Evolutionary conservation across 2,329 filamentous ascomycete genomes (phyloP).

Genomic region (Teratosphaeria destructans): DNA sequence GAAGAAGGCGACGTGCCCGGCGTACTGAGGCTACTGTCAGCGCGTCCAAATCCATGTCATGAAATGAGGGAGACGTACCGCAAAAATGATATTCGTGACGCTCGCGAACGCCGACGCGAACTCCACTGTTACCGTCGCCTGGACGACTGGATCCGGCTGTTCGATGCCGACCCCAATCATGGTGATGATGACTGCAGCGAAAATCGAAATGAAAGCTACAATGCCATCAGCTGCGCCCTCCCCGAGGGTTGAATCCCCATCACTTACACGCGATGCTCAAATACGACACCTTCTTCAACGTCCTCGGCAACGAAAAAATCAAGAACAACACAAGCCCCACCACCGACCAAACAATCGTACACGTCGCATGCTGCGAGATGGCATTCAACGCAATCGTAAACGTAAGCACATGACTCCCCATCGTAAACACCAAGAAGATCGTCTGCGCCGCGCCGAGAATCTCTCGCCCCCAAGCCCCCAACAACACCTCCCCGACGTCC

Average conservation of each 20-base stretch:
- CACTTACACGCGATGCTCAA: constrained; percentile 48
- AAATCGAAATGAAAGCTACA: constrained; percentile 38
- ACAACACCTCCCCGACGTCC: constrained; percentile 55
- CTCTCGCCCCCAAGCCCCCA: constrained; percentile 53
- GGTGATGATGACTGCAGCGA: constrained; percentile 53
- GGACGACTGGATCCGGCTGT: constrained; percentile 31
- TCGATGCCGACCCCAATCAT: constrained; percentile 55
- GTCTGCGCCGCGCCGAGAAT: constrained; percentile 53
- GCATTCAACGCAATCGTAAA: constrained; percentile 62
- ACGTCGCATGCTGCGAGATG: constrained; percentile 51
- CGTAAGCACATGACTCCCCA: constrained; percentile 58
- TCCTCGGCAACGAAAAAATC: constrained; percentile 50
- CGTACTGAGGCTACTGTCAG: constrained; percentile 25
- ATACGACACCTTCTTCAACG: constrained; percentile 52
- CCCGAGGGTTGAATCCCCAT: not conserved
- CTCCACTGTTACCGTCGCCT: constrained; percentile 19
- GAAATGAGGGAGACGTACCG: constrained; percentile 18
- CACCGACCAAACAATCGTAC: constrained; percentile 56
- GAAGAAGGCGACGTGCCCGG: constrained; percentile 44
- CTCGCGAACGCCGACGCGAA: constrained; percentile 49
- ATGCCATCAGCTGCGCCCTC: not conserved
- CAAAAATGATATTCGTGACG: constrained; percentile 59
- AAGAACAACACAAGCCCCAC: constrained; percentile 50
- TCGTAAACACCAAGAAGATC: constrained; percentile 58
- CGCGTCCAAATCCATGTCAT: no score